A percentile compares a stretch with the other conserved stretches of the same genome.
Evolutionary conservation across 2,329 filamentous ascomycete genomes (phyloP).

Genomic region (Phialocephala sp.): DNA sequence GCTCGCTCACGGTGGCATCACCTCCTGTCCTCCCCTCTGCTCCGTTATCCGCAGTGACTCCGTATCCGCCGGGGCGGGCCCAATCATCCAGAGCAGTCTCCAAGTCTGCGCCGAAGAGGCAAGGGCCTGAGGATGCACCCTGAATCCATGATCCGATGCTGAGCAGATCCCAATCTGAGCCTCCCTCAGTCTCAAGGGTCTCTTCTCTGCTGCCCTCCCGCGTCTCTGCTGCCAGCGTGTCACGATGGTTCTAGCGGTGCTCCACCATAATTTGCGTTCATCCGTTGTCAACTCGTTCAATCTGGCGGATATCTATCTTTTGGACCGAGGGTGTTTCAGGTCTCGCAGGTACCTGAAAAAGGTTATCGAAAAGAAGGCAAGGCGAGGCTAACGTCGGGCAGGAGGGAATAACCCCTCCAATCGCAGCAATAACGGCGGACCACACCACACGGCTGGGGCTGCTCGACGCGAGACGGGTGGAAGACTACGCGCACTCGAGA

Average conservation of each 20-base stretch:
- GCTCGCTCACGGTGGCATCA: neutral
- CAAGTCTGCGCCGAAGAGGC: conserved; percentile 1
- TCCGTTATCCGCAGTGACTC: conserved; percentile 6
- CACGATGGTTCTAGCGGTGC: neutral
- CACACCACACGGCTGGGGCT: neutral
- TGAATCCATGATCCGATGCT: neutral
- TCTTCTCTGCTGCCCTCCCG: neutral
- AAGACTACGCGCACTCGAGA: neutral
- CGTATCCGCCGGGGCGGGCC: neutral
- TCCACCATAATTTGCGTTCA: conserved; percentile 12
- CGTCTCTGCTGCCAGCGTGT: conserved; percentile 5
- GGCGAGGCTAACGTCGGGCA: conserved; percentile 7
- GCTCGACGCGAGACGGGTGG: neutral
- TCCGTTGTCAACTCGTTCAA: conserved; percentile 10
- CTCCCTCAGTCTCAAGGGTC: neutral
- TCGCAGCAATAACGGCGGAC: conserved; percentile 1
- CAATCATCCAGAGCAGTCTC: neutral
- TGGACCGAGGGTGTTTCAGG: neutral
- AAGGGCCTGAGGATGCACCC: neutral
- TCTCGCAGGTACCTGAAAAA: conserved; percentile 8
- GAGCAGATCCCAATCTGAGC: conserved; percentile 6
- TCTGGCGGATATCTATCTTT: neutral
- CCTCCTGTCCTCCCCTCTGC: too few species aligned
- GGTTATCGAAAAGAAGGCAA: neutral
- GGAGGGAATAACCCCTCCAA: neutral